Percentiles rank a stretch among this genome's conserved stretches.
Evolutionary conservation across 345 rosid genomes (phyloP).

Genomic region (Populus davidiana): DNA sequence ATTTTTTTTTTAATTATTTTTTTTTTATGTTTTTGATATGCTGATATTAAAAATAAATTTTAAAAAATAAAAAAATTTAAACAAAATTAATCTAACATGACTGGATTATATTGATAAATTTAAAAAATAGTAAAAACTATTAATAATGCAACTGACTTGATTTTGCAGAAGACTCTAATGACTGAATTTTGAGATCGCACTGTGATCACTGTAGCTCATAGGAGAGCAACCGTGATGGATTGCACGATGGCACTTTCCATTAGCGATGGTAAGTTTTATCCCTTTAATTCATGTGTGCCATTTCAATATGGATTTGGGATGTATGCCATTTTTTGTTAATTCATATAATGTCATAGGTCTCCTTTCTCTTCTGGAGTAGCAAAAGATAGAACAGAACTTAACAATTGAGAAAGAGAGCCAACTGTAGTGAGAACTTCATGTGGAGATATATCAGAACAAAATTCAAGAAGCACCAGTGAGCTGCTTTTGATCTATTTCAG

Average conservation of each 20-base stretch:
- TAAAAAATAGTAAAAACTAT: conserved; percentile 26
- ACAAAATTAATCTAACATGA: no score
- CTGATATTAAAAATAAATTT: no score
- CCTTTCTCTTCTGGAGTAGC: no score
- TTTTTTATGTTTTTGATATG: no score
- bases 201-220: conserved; percentile 88
- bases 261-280: conserved; percentile 59
- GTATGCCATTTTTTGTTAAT: neutral
- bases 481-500: conserved; percentile 32
- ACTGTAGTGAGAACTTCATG: neutral
- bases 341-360: no score
- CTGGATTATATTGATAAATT: no score
- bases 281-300: neutral
- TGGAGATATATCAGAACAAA: neutral
- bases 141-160: conserved; percentile 83
- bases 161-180: conserved; percentile 73
- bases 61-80: no score
- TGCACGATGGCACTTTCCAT: conserved; percentile 88
- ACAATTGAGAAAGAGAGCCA: neutral
- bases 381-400: no score
- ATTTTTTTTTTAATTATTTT: no score
- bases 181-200: conserved; percentile 74
- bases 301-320: neutral
- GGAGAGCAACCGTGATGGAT: conserved; percentile 94
- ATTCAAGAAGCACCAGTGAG: neutral